phyloP scores from a whole-genome alignment of 352 stramenopile genomes.

The Phytophthora meadii region DNA sequence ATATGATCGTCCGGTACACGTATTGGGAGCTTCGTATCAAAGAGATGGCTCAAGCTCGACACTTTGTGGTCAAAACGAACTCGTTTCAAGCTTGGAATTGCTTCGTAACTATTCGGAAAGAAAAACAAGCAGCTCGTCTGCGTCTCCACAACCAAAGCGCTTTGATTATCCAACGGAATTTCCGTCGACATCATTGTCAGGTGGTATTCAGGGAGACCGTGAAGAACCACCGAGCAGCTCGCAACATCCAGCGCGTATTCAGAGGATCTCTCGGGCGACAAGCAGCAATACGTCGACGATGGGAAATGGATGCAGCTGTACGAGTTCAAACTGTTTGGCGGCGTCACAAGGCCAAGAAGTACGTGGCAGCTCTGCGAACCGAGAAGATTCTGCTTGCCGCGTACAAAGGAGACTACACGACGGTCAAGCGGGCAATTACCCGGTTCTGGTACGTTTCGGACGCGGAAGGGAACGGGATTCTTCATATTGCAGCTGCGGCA shows the following conservation, averaged over 20 bases:
- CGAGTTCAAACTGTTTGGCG: slow-evolving; percentile 71
- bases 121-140: slow-evolving; percentile 46
- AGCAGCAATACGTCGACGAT: slow-evolving; percentile 43
- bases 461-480: slow-evolving; percentile 66
- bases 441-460: slow-evolving; percentile 63
- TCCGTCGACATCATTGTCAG: slow-evolving; percentile 63
- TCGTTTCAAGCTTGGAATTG: slow-evolving; percentile 28
- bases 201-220: slow-evolving; percentile 48
- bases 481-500: slow-evolving; percentile 72
- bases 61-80: neutral
- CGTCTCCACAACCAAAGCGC: slow-evolving; percentile 49
- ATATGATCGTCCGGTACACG: slow-evolving; percentile 29
- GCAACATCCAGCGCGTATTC: slow-evolving; percentile 64
- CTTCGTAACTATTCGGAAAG: slow-evolving; percentile 36
- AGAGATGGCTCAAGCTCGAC: slow-evolving; percentile 35
- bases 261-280: slow-evolving; percentile 54
- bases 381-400: slow-evolving; percentile 72
- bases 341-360: slow-evolving; percentile 43
- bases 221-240: slow-evolving; percentile 47
- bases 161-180: slow-evolving; percentile 75
- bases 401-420: slow-evolving; percentile 80
- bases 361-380: slow-evolving; percentile 45
- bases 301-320: slow-evolving; percentile 49
- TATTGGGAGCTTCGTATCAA: slow-evolving; percentile 41
- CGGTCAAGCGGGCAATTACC: slow-evolving; percentile 62